Percentiles rank a stretch among this genome's conserved stretches.
These are phyloP conservation scores for Dillenia turbinata DNA, from an alignment of 164 flowering plant species.

Conservation along the genomic window DNA sequence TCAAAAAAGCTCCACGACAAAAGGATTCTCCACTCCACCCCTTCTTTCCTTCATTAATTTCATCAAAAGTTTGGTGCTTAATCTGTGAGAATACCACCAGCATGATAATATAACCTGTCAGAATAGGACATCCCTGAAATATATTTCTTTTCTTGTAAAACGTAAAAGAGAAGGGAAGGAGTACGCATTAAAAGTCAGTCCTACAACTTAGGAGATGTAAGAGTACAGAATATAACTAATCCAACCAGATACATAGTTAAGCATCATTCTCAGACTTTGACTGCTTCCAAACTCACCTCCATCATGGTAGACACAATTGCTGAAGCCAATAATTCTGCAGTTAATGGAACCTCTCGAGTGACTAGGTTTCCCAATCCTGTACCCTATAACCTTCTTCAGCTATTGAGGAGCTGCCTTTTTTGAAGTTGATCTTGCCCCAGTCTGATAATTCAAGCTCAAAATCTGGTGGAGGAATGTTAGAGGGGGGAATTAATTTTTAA, in stretches of 20 bases:
- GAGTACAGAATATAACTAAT: no score
- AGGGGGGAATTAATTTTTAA: neutral
- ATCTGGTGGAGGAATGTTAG: slow-evolving; percentile 25
- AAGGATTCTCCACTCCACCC: slow-evolving; percentile 53
- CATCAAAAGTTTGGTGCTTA: slow-evolving; percentile 65
- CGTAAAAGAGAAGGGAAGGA: neutral
- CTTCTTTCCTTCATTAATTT: slow-evolving; percentile 62
- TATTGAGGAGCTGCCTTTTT: slow-evolving; percentile 14
- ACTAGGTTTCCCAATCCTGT: no score
- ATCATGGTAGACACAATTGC: no score
- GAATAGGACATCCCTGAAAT: neutral
- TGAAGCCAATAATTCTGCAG: no score
- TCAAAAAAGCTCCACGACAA: slow-evolving; percentile 63
- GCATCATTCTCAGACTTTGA: no score
- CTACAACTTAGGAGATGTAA: no score
- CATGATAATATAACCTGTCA: neutral
- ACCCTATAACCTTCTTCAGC: neutral
- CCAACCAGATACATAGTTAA: no score
- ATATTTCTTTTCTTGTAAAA: neutral
- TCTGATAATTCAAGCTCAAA: slow-evolving; percentile 58
- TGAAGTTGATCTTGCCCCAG: slow-evolving; percentile 18
- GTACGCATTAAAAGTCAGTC: no score
- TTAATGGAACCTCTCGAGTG: no score
- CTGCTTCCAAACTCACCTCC: no score
- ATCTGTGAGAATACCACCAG: slow-evolving; percentile 44